phyloP scores from a whole-genome alignment of 306 rosid species.

The Ormosia emarginata region DNA sequence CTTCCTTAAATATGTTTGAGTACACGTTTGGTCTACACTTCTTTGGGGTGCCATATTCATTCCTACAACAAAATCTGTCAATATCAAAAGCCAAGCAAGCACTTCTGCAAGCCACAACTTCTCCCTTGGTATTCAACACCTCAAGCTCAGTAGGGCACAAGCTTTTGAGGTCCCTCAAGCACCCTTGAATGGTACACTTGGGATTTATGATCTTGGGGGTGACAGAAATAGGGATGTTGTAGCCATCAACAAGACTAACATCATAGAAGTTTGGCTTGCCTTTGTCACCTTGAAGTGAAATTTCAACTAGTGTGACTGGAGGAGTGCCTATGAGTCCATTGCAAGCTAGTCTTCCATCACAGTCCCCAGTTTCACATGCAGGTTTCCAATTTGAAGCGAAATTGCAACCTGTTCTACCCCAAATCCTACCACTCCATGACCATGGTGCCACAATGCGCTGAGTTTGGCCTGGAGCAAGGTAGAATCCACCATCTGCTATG shows the following conservation, averaged over 20 bases:
- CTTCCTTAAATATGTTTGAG: constrained; percentile 74
- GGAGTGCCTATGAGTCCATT: constrained; percentile 81
- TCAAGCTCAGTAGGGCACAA: constrained; percentile 61
- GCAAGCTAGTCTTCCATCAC: constrained; percentile 75
- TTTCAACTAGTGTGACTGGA: constrained; percentile 71
- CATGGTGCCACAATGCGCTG: constrained; percentile 46
- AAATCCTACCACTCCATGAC: constrained; percentile 88
- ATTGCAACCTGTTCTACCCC: constrained; percentile 86
- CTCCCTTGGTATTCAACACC: constrained; percentile 43
- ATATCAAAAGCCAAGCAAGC: constrained; percentile 74
- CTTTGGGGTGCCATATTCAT: constrained; percentile 52
- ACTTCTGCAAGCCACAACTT: constrained; percentile 81
- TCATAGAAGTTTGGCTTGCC: constrained; percentile 65
- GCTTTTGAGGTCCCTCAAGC: constrained; percentile 51
- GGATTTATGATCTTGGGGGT: constrained; percentile 27
- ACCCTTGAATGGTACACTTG: constrained; percentile 55
- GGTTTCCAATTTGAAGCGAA: constrained; percentile 43
- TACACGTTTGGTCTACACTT: constrained; percentile 69
- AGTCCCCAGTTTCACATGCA: constrained; percentile 85
- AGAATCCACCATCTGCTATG: constrained; percentile 82
- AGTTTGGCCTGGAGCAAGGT: constrained; percentile 55
- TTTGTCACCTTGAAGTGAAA: constrained; percentile 56
- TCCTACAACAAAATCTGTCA: constrained; percentile 76
- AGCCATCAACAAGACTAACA: constrained; percentile 85
- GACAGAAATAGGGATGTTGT: constrained; percentile 61